Percentiles rank a stretch among this genome's conserved stretches.
Evolutionary conservation across 164 flowering plant genomes (phyloP).

Genomic region (Magnolia changhungtana): DNA sequence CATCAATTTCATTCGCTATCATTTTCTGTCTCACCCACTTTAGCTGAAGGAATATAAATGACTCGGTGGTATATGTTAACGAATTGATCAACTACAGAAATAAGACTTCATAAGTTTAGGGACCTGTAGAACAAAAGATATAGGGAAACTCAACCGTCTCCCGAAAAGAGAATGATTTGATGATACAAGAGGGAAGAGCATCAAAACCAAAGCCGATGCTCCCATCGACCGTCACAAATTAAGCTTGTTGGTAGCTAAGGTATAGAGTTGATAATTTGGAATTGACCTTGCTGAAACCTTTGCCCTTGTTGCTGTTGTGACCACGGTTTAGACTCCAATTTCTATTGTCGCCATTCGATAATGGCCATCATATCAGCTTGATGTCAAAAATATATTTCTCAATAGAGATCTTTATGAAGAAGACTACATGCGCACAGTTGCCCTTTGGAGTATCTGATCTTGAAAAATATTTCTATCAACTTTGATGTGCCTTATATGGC

Average conservation of each 20-base stretch:
- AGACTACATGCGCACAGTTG: no score
- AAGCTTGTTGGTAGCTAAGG: background rate
- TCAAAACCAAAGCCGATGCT: no score
- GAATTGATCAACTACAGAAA: no score
- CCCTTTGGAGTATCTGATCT: background rate
- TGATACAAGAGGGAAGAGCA: no score
- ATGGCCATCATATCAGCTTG: background rate
- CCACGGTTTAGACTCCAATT: background rate
- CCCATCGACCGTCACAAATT: background rate
- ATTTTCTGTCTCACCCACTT: no score
- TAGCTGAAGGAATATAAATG: no score
- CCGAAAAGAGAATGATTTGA: no score
- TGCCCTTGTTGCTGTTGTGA: background rate
- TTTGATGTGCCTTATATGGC: background rate
- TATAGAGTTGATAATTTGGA: background rate
- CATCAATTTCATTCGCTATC: no score
- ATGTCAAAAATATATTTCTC: slow-evolving; percentile 1
- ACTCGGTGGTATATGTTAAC: no score
- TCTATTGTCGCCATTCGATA: background rate
- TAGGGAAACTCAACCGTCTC: no score
- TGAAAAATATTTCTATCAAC: background rate
- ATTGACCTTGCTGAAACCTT: background rate
- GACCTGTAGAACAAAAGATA: no score
- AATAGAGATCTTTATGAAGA: background rate
- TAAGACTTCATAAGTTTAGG: no score